Conservation (phyloP, 768 basidiomycete species). For the Lyophyllum shimeji region DNA sequence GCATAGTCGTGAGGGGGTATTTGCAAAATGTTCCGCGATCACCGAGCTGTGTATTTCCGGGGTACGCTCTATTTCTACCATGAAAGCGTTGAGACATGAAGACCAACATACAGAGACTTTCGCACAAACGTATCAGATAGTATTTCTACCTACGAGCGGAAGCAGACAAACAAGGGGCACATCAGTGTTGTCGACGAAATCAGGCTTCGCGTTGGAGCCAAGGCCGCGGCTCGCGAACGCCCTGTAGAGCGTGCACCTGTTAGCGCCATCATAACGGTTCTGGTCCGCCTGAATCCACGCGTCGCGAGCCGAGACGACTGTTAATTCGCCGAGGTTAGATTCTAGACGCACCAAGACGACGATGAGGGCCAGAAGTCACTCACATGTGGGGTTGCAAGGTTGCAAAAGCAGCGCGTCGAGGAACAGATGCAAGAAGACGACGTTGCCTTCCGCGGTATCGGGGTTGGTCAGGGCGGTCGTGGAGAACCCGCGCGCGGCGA, state of each 20-base stretch:
- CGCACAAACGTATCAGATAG: too few species aligned
- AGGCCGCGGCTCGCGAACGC: constrained; percentile 51
- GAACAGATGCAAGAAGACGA: constrained; percentile 51
- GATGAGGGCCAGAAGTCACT: constrained; percentile 29
- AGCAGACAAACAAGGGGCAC: constrained; percentile 26
- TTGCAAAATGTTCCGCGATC: constrained; percentile 1
- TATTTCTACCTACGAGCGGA: background rate
- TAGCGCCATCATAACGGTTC: constrained; percentile 43
- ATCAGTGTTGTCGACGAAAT: constrained; percentile 26
- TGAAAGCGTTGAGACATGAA: too few species aligned
- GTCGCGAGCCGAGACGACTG: constrained; percentile 46
- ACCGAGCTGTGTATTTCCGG: background rate
- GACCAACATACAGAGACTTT: too few species aligned
- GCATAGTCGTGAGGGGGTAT: background rate
- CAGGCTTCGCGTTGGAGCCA: constrained; percentile 31
- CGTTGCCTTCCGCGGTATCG: constrained; percentile 41
- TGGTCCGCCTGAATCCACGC: constrained; percentile 53
- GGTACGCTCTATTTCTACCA: background rate
- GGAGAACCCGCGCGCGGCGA: constrained; percentile 34
- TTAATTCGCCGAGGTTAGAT: background rate
- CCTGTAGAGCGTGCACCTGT: constrained; percentile 43
- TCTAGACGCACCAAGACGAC: background rate
- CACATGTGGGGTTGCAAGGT: constrained; percentile 49
- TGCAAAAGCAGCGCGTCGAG: constrained; percentile 48
- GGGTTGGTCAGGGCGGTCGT: constrained; percentile 39